Evolutionary conservation across 2,329 filamentous ascomycete species (phyloP).

Genomic region (Claviceps quebecensis): DNA sequence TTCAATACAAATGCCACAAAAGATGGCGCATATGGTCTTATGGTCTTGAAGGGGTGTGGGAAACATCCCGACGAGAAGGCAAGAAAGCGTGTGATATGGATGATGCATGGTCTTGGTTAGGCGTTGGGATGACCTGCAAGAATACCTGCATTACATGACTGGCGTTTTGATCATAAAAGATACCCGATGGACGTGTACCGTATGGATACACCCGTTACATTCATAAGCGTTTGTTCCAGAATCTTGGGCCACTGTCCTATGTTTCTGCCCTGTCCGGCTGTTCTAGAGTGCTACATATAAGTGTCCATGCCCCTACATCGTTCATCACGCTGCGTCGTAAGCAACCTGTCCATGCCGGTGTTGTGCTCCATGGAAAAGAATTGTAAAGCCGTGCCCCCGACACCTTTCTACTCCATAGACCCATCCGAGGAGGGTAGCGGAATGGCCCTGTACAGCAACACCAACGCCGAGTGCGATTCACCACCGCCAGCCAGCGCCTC

Average conservation of each 20-base stretch:
- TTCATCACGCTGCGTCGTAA: too few species aligned
- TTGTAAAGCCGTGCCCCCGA: not conserved
- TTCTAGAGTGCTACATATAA: not conserved
- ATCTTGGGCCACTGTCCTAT: not conserved
- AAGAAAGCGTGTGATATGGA: not conserved
- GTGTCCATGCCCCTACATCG: too few species aligned
- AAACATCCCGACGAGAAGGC: not conserved
- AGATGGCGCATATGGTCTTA: conserved; percentile 10
- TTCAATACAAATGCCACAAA: too few species aligned
- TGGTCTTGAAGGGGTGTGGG: not conserved
- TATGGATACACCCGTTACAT: not conserved
- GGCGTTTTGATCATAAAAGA: conserved; percentile 5
- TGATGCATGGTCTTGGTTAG: not conserved
- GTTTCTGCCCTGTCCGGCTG: not conserved
- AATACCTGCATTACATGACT: not conserved
- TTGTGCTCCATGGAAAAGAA: too few species aligned
- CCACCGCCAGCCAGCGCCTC: conserved; percentile 80
- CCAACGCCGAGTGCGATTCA: conserved; percentile 71
- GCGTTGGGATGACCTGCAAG: not conserved
- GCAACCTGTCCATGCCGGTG: too few species aligned
- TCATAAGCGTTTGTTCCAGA: not conserved
- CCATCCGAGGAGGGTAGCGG: conserved; percentile 47
- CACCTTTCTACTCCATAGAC: conserved; percentile 11
- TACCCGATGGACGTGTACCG: conserved; percentile 2
- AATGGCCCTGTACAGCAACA: conserved; percentile 65